Base-by-base conservation (phyloP, 1,139 yeast genomes). In the Scheffersomyces lignicola region DNA sequence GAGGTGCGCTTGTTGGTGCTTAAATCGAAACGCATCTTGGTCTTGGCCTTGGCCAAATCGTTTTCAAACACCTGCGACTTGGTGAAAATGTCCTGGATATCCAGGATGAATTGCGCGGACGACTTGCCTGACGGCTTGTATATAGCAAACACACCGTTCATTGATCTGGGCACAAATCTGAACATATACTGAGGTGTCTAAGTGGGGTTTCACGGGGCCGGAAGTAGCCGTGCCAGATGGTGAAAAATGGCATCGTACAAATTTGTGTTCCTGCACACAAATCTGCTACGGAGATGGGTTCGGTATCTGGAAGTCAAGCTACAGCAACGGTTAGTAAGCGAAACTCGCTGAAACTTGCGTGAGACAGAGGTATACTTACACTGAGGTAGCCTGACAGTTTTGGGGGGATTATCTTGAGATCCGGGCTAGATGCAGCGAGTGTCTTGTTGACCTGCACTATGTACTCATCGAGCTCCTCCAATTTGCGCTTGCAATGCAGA, bases 121-220 rank as follows among this genome's bases (percentile, higher is more conserved):
- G 94, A 69, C n/a, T 83, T 72, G 0, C 96, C 96, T 10, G 81
- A 65, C 0, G 97, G 97, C 55, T 92, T 92, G 49, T 83, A 83
- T 29, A 92, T 77, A n/a, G 97, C 97, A 66, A 92, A 87, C 3
- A 90, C 76, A 32, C 98, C 98, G 49, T 84, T 83, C 92, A 85
- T 83, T 15, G 29, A 26, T 14, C 21, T 23, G 12, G 35, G 35
- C 17, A 35, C 24, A 36, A 29, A 46, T 37, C 40, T 39, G 33
- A 45, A 37, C 51, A 49, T 49, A 29, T 25, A 35, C 18, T 18
- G 20, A 21, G 24, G 14, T 18, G 32, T n/a, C n/a, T 17, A 13
- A 18, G 24, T 6, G 14, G 14, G 11, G n/a, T n/a, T n/a, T n/a
- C n/a, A n/a, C n/a, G n/a, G n/a, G n/a, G n/a, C n/a, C n/a, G n/a